A percentile compares a stretch with the other conserved stretches of the same genome.
Evolutionary conservation across 2,329 filamentous ascomycete species (phyloP).

Genomic region (Apiospora phragmitis): DNA sequence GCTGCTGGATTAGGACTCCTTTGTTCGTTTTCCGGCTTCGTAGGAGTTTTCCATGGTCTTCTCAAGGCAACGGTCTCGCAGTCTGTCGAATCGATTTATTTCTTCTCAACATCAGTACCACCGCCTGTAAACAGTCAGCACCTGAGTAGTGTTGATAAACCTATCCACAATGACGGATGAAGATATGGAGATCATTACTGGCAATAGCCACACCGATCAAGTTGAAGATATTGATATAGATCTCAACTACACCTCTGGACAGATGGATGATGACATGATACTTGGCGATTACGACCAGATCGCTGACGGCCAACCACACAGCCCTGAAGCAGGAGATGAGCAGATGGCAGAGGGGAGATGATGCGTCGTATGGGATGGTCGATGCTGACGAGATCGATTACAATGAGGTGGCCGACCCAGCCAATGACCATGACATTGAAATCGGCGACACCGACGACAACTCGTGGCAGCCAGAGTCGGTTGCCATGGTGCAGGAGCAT

Average conservation of each 20-base stretch:
- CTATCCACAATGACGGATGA: constrained; percentile 28
- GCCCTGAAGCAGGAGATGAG: constrained; percentile 33
- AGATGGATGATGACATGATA: constrained; percentile 33
- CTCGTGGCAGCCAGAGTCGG: constrained; percentile 25
- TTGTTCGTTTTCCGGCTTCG: not conserved
- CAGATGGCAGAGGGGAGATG: constrained; percentile 34
- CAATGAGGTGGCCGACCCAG: constrained; percentile 21
- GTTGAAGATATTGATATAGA: constrained; percentile 36
- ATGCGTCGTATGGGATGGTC: constrained; percentile 34
- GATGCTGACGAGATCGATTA: constrained; percentile 30
- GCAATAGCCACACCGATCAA: constrained; percentile 29
- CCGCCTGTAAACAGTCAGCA: not conserved
- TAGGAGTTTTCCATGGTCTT: not conserved
- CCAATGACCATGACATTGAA: constrained; percentile 33
- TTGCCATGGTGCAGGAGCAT: constrained; percentile 14
- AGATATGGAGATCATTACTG: constrained; percentile 35
- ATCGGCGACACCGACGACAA: constrained; percentile 28
- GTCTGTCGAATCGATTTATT: not conserved
- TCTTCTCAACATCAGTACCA: not conserved
- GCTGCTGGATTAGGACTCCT: not conserved
- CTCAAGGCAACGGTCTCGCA: not conserved
- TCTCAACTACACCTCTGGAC: constrained; percentile 31
- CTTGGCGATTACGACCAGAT: constrained; percentile 31
- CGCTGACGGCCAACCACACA: constrained; percentile 29
- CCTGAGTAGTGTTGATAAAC: not conserved